Percentiles rank a stretch among this genome's conserved stretches.
Evolutionary conservation across 2,329 filamentous ascomycete species (phyloP).

Genomic region (Verticillium nonalfalfae): DNA sequence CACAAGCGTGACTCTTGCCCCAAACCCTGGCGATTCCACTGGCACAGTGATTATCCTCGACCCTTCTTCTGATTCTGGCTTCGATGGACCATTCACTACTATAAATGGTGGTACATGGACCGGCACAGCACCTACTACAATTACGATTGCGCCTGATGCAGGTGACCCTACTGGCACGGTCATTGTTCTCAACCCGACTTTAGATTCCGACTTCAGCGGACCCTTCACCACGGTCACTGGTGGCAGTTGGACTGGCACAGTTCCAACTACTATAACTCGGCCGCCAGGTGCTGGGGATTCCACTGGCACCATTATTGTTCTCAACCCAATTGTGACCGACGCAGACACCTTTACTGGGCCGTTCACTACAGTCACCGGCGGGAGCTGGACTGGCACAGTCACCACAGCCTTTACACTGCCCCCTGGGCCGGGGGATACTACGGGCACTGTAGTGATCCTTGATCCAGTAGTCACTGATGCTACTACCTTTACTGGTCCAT

Average conservation of each 20-base stretch:
- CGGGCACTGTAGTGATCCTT: background rate
- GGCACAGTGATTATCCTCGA: background rate
- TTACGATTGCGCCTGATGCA: background rate
- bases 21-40: background rate
- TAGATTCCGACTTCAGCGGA: background rate
- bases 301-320: background rate
- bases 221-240: conserved; percentile 1
- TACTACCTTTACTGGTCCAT: conserved; percentile 2
- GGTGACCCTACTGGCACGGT: background rate
- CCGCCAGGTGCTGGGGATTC: background rate
- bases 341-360: background rate
- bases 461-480: background rate
- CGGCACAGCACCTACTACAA: background rate
- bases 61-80: background rate
- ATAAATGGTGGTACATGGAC: background rate
- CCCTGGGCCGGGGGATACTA: background rate
- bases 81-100: background rate
- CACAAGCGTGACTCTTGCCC: background rate
- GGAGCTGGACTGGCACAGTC: background rate
- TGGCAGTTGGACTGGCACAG: background rate
- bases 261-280: background rate
- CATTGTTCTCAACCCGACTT: background rate
- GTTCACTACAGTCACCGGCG: background rate
- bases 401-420: background rate
- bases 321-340: background rate